Evolutionary conservation across 1,139 yeast species (phyloP), one percentile per base, ranked within the genome.

Genomic region (Hansenula anomala): DNA sequence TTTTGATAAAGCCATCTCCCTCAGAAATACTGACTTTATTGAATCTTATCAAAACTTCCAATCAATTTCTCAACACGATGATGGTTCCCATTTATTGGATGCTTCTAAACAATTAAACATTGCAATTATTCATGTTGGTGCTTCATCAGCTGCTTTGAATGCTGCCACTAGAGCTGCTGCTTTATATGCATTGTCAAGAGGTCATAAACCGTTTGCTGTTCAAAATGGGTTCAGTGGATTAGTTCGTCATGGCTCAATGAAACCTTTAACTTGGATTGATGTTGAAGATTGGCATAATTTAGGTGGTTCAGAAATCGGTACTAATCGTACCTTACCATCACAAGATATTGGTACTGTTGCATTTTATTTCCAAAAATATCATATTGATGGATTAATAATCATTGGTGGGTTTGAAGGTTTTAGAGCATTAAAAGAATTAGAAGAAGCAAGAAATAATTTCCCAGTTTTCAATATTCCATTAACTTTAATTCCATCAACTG

Each of bases 401-500:
- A 80, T 83, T 40, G 94, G 94, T 52, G 94, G 94, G 1, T 84
- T 82, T 53, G 94, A 84, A 64, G 92, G 90, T 11, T 81, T 82
- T 60, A 71, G 71, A 11, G 75, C 90, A 1, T 67, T 84, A 52
- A 76, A 80, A 54, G 78, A 84, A 64, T 68, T 84, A 51, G 82
- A 80, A 49, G 69, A 66, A 48, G 78, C 84, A 32, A 72, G 89
- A 60, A 47, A 63, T 1, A 69, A 71, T 54, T 84, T 81, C 60
- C 94, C 92, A 30, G 74, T 63, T 24, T 83, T 84, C 61, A 71
- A 85, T 56, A 82, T 84, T 38, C 92, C 94, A 46, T 78, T 82
- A 83, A 81, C 81, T 37, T 69, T 80, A 49, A 75, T 84, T 44
- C 94, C 94, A 23, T 82, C 92, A n/a, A 84, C 94, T 2, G 81